A percentile compares a stretch with the other conserved stretches of the same genome.
Evolutionary conservation across 2,329 filamentous ascomycete genomes (phyloP).

Genomic region (Sclerotinia minor): DNA sequence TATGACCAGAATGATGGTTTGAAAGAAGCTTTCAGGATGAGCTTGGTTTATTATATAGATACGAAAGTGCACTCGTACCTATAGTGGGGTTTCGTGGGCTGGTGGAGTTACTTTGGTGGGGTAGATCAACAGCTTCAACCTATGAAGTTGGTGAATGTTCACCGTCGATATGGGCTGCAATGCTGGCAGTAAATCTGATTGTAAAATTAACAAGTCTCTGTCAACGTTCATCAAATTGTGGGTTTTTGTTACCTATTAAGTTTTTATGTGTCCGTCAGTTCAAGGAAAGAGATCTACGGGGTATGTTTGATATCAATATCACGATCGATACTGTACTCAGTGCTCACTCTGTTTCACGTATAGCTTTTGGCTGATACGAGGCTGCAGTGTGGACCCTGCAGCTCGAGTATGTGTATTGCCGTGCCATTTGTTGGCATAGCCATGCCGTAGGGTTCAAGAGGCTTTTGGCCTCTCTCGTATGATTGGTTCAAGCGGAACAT

Average conservation of each 20-base stretch:
- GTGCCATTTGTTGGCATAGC: slow-evolving; percentile 7
- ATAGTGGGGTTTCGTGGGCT: slow-evolving; percentile 8
- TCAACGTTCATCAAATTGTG: neutral
- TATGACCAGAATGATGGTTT: neutral
- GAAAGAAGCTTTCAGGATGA: neutral
- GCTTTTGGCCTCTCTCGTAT: neutral
- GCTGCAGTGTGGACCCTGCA: slow-evolving; percentile 19
- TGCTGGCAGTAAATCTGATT: neutral
- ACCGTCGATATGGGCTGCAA: slow-evolving; percentile 13
- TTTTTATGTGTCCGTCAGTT: neutral
- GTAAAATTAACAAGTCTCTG: neutral
- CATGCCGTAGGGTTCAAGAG: slow-evolving; percentile 11
- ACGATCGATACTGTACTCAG: no score
- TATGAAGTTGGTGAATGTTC: slow-evolving; percentile 8
- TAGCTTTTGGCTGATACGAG: slow-evolving; percentile 8
- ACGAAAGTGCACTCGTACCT: slow-evolving; percentile 5
- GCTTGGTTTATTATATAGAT: slow-evolving; percentile 17
- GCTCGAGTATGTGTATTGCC: neutral
- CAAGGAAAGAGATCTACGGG: neutral
- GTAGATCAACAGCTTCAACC: neutral
- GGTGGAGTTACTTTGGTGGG: slow-evolving; percentile 18
- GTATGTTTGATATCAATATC: neutral
- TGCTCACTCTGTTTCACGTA: neutral
- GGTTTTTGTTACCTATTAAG: neutral
- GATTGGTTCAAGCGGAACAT: neutral